A percentile compares a stretch with the other conserved stretches of the same genome.
phyloP scores from a whole-genome alignment of 2,329 filamentous ascomycete genomes.

The Capronia epimyces region DNA sequence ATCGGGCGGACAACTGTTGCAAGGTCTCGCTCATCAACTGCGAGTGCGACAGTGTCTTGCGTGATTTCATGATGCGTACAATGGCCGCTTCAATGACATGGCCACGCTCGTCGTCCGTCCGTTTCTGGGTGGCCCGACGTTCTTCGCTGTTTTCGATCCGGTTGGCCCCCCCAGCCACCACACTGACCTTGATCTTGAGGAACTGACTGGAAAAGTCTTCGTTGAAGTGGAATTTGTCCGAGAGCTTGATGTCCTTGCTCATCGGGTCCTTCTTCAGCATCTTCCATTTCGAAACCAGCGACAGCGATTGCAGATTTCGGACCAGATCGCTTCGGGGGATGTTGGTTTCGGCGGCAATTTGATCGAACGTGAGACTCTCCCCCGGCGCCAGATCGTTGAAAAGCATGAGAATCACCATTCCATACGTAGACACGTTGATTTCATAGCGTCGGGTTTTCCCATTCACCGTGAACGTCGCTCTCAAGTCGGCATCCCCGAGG shows the following conservation, averaged over 20 bases:
- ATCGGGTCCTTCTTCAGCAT: constrained; percentile 75
- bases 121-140: constrained; percentile 47
- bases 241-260: constrained; percentile 68
- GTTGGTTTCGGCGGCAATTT: constrained; percentile 76
- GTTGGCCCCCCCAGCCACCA: constrained; percentile 68
- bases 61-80: constrained; percentile 52
- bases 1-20: constrained; percentile 44
- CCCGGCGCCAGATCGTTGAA: constrained; percentile 70
- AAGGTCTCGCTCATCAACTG: constrained; percentile 49
- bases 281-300: constrained; percentile 75
- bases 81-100: constrained; percentile 49
- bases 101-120: constrained; percentile 47
- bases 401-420: constrained; percentile 80
- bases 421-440: constrained; percentile 85
- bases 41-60: constrained; percentile 45
- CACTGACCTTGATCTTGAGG: constrained; percentile 82
- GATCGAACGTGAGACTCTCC: constrained; percentile 57
- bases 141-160: constrained; percentile 72
- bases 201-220: constrained; percentile 73
- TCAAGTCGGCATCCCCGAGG: constrained; percentile 80
- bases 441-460: constrained; percentile 77
- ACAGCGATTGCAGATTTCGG: constrained; percentile 72
- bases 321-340: constrained; percentile 70
- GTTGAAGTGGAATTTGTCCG: constrained; percentile 80
- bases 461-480: constrained; percentile 67